Evolutionary conservation across 495 filamentous ascomycete species (phyloP).

Genomic region (Xylaria curta): DNA sequence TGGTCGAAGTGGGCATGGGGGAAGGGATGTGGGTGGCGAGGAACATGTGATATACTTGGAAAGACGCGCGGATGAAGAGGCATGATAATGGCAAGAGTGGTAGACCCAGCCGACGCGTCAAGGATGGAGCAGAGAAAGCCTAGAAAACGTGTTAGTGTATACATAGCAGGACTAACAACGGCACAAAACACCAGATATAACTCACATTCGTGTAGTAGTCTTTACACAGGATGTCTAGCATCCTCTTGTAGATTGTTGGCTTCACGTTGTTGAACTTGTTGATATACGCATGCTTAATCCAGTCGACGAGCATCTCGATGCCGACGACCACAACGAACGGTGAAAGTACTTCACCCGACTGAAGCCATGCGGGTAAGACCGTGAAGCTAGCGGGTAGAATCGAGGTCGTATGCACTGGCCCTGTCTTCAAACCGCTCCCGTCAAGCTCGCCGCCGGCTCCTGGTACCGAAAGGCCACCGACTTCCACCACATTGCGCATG

Average conservation of each 20-base stretch:
- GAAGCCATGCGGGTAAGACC: slow-evolving; percentile 78
- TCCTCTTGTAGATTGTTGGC: slow-evolving; percentile 84
- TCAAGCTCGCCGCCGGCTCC: slow-evolving; percentile 50
- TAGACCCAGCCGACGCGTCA: slow-evolving; percentile 88
- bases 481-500: slow-evolving; percentile 92
- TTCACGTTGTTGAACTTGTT: slow-evolving; percentile 98
- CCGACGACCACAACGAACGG: slow-evolving; percentile 93
- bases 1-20: slow-evolving; percentile 72
- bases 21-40: slow-evolving; percentile 81
- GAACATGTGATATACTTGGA: slow-evolving; percentile 99
- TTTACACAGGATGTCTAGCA: slow-evolving; percentile 90
- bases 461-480: slow-evolving; percentile 69
- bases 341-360: slow-evolving; percentile 82
- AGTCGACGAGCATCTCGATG: slow-evolving; percentile 96
- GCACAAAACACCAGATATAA: neutral
- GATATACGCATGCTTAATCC: slow-evolving; percentile 97
- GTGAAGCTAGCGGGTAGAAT: slow-evolving; percentile 88
- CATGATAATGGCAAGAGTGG: slow-evolving; percentile 92
- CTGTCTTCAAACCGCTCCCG: slow-evolving; percentile 50
- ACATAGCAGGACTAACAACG: neutral
- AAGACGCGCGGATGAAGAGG: slow-evolving; percentile 90
- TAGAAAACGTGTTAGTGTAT: slow-evolving; percentile 36
- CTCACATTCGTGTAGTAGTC: slow-evolving; percentile 94
- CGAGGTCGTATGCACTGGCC: slow-evolving; percentile 58
- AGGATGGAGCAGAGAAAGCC: slow-evolving; percentile 83